Conservation (phyloP, 768 basidiomycete genomes). For the Amanita polypyramis region DNA sequence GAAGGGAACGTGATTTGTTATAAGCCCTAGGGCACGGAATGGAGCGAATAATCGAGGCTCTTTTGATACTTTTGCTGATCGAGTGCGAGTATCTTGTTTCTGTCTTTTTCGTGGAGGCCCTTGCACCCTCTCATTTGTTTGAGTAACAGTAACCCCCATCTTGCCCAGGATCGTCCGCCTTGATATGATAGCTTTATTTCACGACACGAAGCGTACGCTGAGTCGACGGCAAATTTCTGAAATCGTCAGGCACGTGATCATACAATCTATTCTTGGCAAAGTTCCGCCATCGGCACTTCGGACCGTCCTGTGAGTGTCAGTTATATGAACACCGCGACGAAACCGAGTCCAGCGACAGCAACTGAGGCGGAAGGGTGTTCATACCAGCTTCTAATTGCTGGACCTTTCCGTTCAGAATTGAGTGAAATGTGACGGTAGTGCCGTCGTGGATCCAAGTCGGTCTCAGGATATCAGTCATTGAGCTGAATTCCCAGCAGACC, state of each 20-base stretch:
- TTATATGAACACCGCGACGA: not conserved
- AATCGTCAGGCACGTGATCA: not conserved
- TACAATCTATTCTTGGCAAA: not conserved
- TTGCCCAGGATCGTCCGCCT: not conserved
- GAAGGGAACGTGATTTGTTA: slow-evolving; percentile 88
- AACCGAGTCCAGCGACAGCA: no score
- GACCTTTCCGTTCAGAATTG: no score
- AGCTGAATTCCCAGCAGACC: no score
- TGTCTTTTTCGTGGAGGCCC: slow-evolving; percentile 43
- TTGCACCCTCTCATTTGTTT: slow-evolving; percentile 1
- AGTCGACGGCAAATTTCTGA: no score
- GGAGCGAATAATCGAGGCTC: slow-evolving; percentile 71
- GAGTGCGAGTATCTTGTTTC: slow-evolving; percentile 23
- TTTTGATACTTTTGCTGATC: slow-evolving; percentile 14
- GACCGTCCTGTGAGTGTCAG: not conserved
- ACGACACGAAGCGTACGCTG: not conserved
- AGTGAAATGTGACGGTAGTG: no score
- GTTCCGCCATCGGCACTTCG: not conserved
- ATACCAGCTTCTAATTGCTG: no score
- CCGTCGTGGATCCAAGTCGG: no score
- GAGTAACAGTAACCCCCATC: not conserved
- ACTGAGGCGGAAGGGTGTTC: no score
- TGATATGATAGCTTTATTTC: not conserved
- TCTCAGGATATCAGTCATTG: no score
- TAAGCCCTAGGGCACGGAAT: slow-evolving; percentile 89